Evolutionary conservation across 164 flowering plant genomes (phyloP).

Genomic region (Liquidambar formosana): DNA sequence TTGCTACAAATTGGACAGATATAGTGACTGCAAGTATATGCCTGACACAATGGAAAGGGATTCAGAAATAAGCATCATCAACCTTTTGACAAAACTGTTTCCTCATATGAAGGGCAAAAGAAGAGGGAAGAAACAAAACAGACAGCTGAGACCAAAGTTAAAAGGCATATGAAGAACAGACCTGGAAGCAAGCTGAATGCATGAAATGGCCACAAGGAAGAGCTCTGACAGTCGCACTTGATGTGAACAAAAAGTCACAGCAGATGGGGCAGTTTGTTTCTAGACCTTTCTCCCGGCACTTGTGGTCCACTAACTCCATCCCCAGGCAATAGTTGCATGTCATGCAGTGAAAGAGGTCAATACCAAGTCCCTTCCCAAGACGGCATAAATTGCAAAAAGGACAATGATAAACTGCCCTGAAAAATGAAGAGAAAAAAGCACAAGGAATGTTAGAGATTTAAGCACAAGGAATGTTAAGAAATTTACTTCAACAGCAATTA

Average conservation of each 20-base stretch:
- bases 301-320: conserved; percentile 69
- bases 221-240: conserved; percentile 76
- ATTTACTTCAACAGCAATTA: conserved; percentile 1
- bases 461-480: neutral
- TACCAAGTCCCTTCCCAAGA: conserved; percentile 86
- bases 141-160: neutral
- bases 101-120: neutral
- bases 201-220: conserved; percentile 97
- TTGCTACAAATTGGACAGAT: conserved; percentile 93
- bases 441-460: neutral
- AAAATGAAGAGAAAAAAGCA: neutral
- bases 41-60: conserved; percentile 46
- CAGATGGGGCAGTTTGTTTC: conserved; percentile 95
- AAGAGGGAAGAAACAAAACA: conserved; percentile 3
- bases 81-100: neutral
- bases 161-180: conserved; percentile 13
- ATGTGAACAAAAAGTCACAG: conserved; percentile 87
- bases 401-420: conserved; percentile 90
- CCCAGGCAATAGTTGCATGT: conserved; percentile 89
- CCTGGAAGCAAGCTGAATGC: conserved; percentile 97
- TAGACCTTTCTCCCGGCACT: conserved; percentile 84
- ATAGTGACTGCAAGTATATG: conserved; percentile 86
- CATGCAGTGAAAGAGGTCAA: conserved; percentile 96
- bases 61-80: conserved; percentile 5
- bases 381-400: conserved; percentile 98